These are phyloP conservation scores for Sporothrix schenckii DNA, from an alignment of 2,329 filamentous ascomycete species.

Conservation along the genomic window DNA sequence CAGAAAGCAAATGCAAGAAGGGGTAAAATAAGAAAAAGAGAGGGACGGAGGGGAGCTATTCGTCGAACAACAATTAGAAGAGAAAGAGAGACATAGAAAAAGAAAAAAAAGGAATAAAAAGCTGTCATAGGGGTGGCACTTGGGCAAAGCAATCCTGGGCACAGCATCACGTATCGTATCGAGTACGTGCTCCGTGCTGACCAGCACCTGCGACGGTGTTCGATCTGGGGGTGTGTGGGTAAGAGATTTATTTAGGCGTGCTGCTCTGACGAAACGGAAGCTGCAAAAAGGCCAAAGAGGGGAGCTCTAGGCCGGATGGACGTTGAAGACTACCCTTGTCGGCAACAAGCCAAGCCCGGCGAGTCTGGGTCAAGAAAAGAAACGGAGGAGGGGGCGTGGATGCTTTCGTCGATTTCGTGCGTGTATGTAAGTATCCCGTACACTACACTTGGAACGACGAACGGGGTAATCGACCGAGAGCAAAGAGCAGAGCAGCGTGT, in stretches of 20 bases:
- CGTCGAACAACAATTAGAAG: constrained; percentile 7
- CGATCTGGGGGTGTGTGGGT: constrained; percentile 31
- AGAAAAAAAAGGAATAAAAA: background rate
- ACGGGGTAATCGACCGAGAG: constrained; percentile 5
- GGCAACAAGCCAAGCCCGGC: constrained; percentile 23
- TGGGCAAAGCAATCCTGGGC: constrained; percentile 37
- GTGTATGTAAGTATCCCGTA: background rate
- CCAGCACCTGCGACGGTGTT: constrained; percentile 40
- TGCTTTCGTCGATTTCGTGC: constrained; percentile 7
- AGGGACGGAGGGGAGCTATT: constrained; percentile 12
- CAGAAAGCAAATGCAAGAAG: constrained; percentile 6
- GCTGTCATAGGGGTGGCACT: background rate
- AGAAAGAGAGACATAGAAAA: background rate
- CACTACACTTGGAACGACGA: background rate
- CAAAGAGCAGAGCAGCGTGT: background rate
- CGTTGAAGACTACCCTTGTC: constrained; percentile 28
- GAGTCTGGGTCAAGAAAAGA: constrained; percentile 20
- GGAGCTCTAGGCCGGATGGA: constrained; percentile 5
- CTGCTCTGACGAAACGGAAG: background rate
- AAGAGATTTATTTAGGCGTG: constrained; percentile 34
- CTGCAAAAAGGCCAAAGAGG: background rate
- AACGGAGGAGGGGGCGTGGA: background rate
- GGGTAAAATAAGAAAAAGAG: background rate
- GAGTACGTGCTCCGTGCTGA: constrained; percentile 34
- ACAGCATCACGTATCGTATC: constrained; percentile 42